Evolutionary conservation across 495 filamentous ascomycete genomes (phyloP).

Genomic region (Aspergillus baeticus): DNA sequence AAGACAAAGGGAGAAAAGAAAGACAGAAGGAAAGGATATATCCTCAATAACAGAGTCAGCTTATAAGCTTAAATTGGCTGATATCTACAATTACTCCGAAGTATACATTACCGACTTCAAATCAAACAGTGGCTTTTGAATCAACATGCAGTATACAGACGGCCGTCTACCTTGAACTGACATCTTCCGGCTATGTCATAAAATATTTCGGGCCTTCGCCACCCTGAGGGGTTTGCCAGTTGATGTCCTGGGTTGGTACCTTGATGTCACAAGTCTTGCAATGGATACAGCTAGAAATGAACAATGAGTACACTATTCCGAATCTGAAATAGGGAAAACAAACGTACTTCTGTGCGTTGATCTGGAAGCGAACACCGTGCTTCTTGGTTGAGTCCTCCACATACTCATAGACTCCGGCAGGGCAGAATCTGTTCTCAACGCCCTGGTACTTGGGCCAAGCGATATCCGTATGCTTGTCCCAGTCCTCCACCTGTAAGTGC

Average conservation of each 20-base stretch:
- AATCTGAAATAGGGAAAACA: neutral
- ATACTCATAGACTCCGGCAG: slow-evolving; percentile 98
- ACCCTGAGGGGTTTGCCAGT: slow-evolving; percentile 93
- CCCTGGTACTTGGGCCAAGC: slow-evolving; percentile 89
- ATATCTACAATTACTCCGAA: neutral
- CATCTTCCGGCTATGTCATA: slow-evolving; percentile 60
- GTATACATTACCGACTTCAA: neutral
- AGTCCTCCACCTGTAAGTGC: slow-evolving; percentile 90
- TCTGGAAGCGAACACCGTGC: slow-evolving; percentile 90
- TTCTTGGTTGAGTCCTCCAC: slow-evolving; percentile 83
- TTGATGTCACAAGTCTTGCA: slow-evolving; percentile 99
- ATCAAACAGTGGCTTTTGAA: neutral
- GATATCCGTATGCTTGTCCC: slow-evolving; percentile 80
- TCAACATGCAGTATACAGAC: no score
- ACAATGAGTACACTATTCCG: slow-evolving; percentile 25
- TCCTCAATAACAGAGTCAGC: neutral
- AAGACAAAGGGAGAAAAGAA: neutral
- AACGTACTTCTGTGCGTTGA: slow-evolving; percentile 95
- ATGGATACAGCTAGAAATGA: slow-evolving; percentile 77
- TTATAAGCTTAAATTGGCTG: neutral
- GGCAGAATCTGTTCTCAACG: slow-evolving; percentile 96
- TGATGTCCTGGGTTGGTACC: slow-evolving; percentile 92
- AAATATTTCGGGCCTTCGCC: slow-evolving; percentile 97
- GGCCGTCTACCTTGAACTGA: neutral
- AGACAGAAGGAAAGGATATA: neutral